Evolutionary conservation across 2,329 filamentous ascomycete species (phyloP).

Genomic region (Amesomyces nigricolor): DNA sequence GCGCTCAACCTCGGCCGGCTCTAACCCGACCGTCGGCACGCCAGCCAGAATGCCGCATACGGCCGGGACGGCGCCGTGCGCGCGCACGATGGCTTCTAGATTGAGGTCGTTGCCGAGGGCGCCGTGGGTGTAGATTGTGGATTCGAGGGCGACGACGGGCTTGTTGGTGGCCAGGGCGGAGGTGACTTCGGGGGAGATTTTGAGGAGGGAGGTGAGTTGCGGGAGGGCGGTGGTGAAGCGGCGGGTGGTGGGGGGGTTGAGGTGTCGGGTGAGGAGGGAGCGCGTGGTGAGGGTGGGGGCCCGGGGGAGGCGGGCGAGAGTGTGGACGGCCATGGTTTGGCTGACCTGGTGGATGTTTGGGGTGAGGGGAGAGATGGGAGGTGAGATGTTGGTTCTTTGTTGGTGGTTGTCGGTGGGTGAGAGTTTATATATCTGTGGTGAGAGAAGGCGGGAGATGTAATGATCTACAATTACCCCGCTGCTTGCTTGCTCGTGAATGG

Average conservation of each 20-base stretch:
- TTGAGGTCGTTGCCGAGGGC: constrained; percentile 64
- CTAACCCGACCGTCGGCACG: constrained; percentile 73
- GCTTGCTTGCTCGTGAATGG: too few species aligned
- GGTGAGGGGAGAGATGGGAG: background rate
- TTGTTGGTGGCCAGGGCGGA: constrained; percentile 68
- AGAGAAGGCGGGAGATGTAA: too few species aligned
- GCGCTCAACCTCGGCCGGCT: constrained; percentile 62
- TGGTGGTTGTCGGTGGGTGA: too few species aligned
- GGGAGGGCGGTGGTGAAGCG: constrained; percentile 19
- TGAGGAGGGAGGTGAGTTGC: constrained; percentile 45
- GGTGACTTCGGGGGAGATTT: constrained; percentile 75
- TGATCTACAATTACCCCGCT: too few species aligned
- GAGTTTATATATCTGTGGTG: too few species aligned
- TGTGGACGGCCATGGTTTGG: constrained; percentile 5
- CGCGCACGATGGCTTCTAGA: constrained; percentile 75
- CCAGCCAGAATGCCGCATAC: constrained; percentile 87
- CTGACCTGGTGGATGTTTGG: background rate
- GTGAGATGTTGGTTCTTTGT: too few species aligned
- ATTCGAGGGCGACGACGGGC: constrained; percentile 88
- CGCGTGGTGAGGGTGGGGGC: background rate
- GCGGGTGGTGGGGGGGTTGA: background rate
- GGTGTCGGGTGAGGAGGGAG: background rate
- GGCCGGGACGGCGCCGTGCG: constrained; percentile 77
- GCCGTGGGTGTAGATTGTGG: constrained; percentile 95
- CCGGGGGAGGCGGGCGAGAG: constrained; percentile 6